Evolutionary conservation across 164 flowering plant species (phyloP).

Genomic region (Dillenia suffruticosa): DNA sequence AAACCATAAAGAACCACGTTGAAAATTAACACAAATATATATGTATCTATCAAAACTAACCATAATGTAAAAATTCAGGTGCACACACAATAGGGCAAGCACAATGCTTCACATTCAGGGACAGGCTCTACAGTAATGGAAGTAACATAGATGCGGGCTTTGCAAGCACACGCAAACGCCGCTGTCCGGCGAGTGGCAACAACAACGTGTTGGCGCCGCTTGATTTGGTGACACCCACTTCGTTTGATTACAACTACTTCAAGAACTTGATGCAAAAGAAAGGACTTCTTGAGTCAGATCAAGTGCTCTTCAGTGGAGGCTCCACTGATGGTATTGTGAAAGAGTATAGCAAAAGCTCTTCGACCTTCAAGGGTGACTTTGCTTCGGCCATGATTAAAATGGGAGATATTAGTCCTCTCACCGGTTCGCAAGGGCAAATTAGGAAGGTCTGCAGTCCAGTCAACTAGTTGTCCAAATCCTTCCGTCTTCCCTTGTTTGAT

Average conservation of each 20-base stretch:
- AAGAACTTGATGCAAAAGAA: slow-evolving; percentile 31
- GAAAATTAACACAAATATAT: too few species aligned
- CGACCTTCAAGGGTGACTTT: slow-evolving; percentile 23
- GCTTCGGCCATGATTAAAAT: slow-evolving; percentile 40
- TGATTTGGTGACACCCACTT: slow-evolving; percentile 41
- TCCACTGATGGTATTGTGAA: slow-evolving; percentile 25
- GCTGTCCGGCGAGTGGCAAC: slow-evolving; percentile 26
- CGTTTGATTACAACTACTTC: slow-evolving; percentile 47
- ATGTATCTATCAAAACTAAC: too few species aligned
- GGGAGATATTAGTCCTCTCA: slow-evolving; percentile 37
- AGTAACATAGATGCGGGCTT: slow-evolving; percentile 40
- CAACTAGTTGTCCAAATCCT: slow-evolving; percentile 7
- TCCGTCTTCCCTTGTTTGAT: too few species aligned
- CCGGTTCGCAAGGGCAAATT: slow-evolving; percentile 34
- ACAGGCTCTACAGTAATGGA: slow-evolving; percentile 29
- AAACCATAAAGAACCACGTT: too few species aligned
- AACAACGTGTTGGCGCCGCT: slow-evolving; percentile 35
- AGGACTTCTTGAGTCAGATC: slow-evolving; percentile 40
- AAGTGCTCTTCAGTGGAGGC: slow-evolving; percentile 28
- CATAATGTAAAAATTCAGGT: slow-evolving; percentile 10
- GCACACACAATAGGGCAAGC: slow-evolving; percentile 54
- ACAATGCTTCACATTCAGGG: slow-evolving; percentile 31
- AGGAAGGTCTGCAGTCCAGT: slow-evolving; percentile 28
- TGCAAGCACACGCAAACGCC: slow-evolving; percentile 18
- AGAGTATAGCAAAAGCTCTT: slow-evolving; percentile 18